Evolutionary conservation across 305 asterid genomes (phyloP).

Genomic region (Rubia tinctorum): DNA sequence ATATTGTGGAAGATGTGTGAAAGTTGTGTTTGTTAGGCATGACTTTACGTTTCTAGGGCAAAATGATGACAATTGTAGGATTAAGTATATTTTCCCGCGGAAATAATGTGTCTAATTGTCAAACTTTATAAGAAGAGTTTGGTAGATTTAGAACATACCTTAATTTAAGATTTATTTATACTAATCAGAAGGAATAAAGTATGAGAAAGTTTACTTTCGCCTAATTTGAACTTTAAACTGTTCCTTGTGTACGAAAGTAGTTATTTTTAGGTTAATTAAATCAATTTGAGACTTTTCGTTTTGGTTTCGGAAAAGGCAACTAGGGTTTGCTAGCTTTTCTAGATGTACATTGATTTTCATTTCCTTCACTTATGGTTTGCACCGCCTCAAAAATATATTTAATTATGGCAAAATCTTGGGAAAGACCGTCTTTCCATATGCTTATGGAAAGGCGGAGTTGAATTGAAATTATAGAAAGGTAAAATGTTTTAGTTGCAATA

Average conservation of each 20-base stretch:
- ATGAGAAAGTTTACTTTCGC: background rate
- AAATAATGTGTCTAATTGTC: background rate
- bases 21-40: background rate
- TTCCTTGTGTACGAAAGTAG: background rate
- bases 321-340: background rate
- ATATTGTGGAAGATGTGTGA: conserved; percentile 18
- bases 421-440: too few relatives aligned
- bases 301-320: background rate
- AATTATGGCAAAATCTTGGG: too few relatives aligned
- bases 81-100: conserved; percentile 10
- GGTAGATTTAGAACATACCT: background rate
- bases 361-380: too few relatives aligned
- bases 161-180: background rate
- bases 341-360: too few relatives aligned
- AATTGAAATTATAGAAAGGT: too few relatives aligned
- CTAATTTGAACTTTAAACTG: background rate
- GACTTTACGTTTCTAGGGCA: conserved; percentile 5
- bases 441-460: too few relatives aligned
- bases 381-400: too few relatives aligned
- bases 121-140: background rate
- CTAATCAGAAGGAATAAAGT: conserved; percentile 3
- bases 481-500: too few relatives aligned
- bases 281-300: background rate
- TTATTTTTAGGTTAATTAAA: background rate
- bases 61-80: conserved; percentile 4